Base-by-base conservation (phyloP, 192 early-diverging fungal genomes). In the Phycomyces nitens region DNA sequence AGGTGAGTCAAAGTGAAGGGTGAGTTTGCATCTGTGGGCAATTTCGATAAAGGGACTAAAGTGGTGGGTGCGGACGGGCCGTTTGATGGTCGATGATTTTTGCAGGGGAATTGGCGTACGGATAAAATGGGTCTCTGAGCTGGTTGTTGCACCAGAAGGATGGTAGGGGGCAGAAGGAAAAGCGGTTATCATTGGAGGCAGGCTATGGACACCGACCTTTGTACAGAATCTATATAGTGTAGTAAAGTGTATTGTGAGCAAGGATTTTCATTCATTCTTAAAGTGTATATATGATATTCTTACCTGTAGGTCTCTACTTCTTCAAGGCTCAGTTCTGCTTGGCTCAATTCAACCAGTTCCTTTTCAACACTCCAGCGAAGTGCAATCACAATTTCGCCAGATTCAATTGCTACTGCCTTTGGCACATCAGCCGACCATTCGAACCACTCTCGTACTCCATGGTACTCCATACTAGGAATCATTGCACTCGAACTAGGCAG, bases 321-420 rank as follows among this genome's bases (percentile, higher is more conserved):
- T 56, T 74, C 60, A 24, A 74, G 58, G 10, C 42, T 26, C 14
- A 69, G 57, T 56, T 74, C 72, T 27, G 69, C 57, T 26, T 53
- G 38, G 38, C 53, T 50, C 0, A 74, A 62, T 41, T 74, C 72
- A 34, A 74, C 63, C 16, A 58, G 49, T 50, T 74, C 72, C 21
- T 74, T 74, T 38, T 74, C 72, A 1, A 68, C 66, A 44, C 72
- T 74, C 64, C 72, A 74, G 8, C 68, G 62, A n/a, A 64, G 56
- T 24, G 66, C 66, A n/a, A 69, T 44, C 5, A 69, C 67, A 1
- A 68, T 53, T 40, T 74, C 72, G 16, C 72, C 72, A 12, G 66
- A 57, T 42, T 74, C 72, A 50, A 74, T 53, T 5, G 72, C 68
- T 10, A 56, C 51, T 27, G 72, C 72, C 56, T 64, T 74, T 1